phyloP scores from a whole-genome alignment of 768 basidiomycete species.

The Kockovaella imperatae region DNA sequence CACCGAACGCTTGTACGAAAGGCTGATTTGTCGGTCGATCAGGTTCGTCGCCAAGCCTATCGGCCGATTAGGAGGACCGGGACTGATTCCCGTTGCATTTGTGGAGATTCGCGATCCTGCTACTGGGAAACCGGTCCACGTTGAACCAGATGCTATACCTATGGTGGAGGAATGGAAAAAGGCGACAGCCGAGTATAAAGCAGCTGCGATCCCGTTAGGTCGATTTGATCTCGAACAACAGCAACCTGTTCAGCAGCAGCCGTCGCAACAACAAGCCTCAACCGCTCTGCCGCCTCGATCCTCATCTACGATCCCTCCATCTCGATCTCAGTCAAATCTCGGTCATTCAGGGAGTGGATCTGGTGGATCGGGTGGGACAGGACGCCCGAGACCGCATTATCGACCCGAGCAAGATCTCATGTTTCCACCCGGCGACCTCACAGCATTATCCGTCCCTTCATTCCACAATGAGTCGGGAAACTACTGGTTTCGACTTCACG shows the following conservation, averaged over 20 bases:
- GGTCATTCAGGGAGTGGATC: not conserved
- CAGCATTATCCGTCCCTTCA: constrained; percentile 83
- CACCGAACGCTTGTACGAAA: no score
- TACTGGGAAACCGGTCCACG: constrained; percentile 65
- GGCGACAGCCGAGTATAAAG: constrained; percentile 89
- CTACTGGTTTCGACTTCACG: constrained; percentile 95
- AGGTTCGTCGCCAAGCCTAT: constrained; percentile 96
- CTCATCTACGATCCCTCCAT: not conserved
- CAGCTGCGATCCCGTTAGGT: constrained; percentile 88
- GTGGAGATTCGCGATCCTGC: constrained; percentile 91
- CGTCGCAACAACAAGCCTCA: no score
- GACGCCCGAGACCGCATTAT: constrained; percentile 20
- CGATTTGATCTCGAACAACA: constrained; percentile 60
- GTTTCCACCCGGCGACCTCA: constrained; percentile 58
- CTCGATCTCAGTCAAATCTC: constrained; percentile 3
- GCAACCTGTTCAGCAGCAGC: constrained; percentile 35
- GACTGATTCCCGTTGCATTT: constrained; percentile 92
- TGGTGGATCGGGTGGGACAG: constrained; percentile 2
- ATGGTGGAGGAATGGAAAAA: constrained; percentile 99
- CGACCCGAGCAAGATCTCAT: constrained; percentile 31
- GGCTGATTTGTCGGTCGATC: not conserved
- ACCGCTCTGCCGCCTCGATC: not conserved
- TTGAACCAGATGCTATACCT: constrained; percentile 64
- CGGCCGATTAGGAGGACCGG: constrained; percentile 85
- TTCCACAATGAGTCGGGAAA: constrained; percentile 94